Evolutionary conservation across 208 protist species (phyloP), one percentile per base, ranked within the genome.

Genomic region (Leishmania guyanensis): DNA sequence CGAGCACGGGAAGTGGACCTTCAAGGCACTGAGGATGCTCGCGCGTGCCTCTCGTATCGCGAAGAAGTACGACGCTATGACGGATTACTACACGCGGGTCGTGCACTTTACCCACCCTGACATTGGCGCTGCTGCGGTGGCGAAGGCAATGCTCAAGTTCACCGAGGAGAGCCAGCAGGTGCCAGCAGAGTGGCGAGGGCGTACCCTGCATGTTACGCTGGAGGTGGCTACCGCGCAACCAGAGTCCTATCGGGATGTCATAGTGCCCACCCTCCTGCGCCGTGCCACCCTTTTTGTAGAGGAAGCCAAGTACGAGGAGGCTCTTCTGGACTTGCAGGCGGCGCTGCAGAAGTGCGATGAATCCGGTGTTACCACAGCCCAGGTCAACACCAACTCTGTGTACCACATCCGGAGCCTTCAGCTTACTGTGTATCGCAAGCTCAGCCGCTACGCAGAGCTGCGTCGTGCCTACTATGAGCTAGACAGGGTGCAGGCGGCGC

Each of bases 11-110:
- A 88, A 88, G 64, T 98, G 96, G 97, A 97, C 94, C 36, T 99
- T 99, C 86, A 99, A 99, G 87, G 93, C 97, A 20, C 84, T 98
- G 22, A 99, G 99, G 83, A 93, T 94, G 81, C 92, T 99, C 36
- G 90, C 96, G 33, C 94, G 96, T 68, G 83, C 97, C 43, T 79
- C 88, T 50, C 93, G 97, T 62, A 85, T 89, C 64, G 83, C 84
- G 53, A 79, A 87, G 48, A 78, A 94, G 26, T 99, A 96, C 86
- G 88, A 97, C 6, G 84, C 94, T 14, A 96, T 98, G 95, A 58
- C 97, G 33, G 74, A 84, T 16, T 90, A 91, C 68, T 98, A 97
- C 74, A 82, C 85, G 14, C 79, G 92, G 64, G 90, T 99, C 53
- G 85, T 94, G 17, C 89, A 77, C 56, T 95, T 94, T 80, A 54